Conservation (phyloP, 1,284 basidiomycete genomes). For the Ceratobasidium theobromae region DNA sequence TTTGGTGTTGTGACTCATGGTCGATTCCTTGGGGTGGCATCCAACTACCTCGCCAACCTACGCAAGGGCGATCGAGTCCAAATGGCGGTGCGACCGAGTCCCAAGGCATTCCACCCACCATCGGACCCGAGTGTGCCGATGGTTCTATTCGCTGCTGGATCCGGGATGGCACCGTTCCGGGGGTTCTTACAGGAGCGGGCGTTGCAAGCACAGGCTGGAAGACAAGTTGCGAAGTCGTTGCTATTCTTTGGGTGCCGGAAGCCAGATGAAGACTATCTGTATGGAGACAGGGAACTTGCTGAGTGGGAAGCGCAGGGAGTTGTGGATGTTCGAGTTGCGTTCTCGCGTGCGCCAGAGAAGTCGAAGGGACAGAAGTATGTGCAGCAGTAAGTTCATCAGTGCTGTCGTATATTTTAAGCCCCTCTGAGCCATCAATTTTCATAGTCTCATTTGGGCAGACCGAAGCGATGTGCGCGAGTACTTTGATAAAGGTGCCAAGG, state of each 20-base stretch:
- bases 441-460: conserved; percentile 52
- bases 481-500: conserved; percentile 46
- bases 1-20: conserved; percentile 49
- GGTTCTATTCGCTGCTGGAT: conserved; percentile 54
- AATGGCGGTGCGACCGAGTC: conserved; percentile 50
- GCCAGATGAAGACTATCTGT: conserved; percentile 51
- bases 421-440: background rate
- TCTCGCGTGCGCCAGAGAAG: conserved; percentile 47
- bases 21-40: conserved; percentile 53
- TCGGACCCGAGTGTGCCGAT: conserved; percentile 49
- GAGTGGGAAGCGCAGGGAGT: conserved; percentile 51
- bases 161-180: conserved; percentile 55
- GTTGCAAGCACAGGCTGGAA: conserved; percentile 45
- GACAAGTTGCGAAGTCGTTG: conserved; percentile 49
- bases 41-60: conserved; percentile 51
- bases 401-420: background rate
- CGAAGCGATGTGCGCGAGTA: conserved; percentile 44
- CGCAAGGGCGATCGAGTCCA: conserved; percentile 50
- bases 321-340: conserved; percentile 54
- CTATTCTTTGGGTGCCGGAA: conserved; percentile 56
- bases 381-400: conserved; percentile 43
- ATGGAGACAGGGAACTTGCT: conserved; percentile 46
- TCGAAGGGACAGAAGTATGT: conserved; percentile 53
- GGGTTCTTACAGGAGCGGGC: conserved; percentile 58
- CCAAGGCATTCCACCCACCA: conserved; percentile 53